Evolutionary conservation across 2,329 filamentous ascomycete species (phyloP), one percentile per base, ranked within the genome.

Genomic region (Trichoderma aggressivum): DNA sequence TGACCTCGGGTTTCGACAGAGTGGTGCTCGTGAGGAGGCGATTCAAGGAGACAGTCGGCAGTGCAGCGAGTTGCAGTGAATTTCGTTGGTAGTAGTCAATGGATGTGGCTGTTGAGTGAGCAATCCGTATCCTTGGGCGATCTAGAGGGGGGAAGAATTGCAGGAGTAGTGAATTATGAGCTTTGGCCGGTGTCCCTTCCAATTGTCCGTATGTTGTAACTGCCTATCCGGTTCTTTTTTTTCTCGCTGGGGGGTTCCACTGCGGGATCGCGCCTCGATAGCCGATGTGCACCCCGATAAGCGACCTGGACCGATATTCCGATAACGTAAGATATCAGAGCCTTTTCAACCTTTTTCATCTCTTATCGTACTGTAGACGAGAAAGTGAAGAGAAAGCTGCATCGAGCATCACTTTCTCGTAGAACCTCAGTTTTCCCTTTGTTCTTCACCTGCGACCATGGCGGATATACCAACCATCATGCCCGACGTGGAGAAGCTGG

Each of bases 401-500:
- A 58, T 14, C 28, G 4, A 32, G 47, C 32, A 18, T 77, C 24
- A 75, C 72, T 26, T 76, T 47, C 10, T 21, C 21, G 11, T 21
- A 24, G 24, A 67, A 8, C 11, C 5, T 53, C 47, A 1, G 5
- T 3, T 14, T n/a, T 14, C 21, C 30, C 2, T 58, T 14, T 3
- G 11, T 12, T 2, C 28, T 21, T 58, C 24, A 21, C n/a, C 7
- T 10, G 16, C 39, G 3, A 18, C 1, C 30, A 84, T 84, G 83
- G 72, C 81, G 39, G 80, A 81, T 74, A 79, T 83, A 59, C 83
- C 83, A 63, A 86, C 92, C 77, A 85, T 96, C 67, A 82, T 86
- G 11, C 88, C 91, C 34, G 87, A 92, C 65, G 84, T 97, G 64
- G 89, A 92, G 76, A 87, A 90, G 79, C 89, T 98, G 65, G 91